Evolutionary conservation across 2,329 filamentous ascomycete genomes (phyloP).

Genomic region (Pseudocercospora musae): DNA sequence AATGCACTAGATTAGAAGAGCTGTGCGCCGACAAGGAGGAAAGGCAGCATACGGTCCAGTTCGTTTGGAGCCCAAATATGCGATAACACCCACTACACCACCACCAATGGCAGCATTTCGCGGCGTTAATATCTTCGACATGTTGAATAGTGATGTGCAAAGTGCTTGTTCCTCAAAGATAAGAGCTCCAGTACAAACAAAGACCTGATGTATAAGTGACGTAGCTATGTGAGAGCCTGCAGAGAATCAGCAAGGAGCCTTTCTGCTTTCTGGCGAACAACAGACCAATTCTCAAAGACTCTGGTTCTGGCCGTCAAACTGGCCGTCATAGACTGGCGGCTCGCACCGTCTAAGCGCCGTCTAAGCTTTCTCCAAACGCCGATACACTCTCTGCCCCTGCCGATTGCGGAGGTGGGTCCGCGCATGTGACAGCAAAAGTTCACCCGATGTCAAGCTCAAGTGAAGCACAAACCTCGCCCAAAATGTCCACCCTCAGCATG

Average conservation of each 20-base stretch:
- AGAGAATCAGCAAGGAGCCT: background rate
- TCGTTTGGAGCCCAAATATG: constrained; percentile 23
- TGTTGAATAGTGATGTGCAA: constrained; percentile 20
- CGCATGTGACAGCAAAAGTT: background rate
- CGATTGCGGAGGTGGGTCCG: constrained; percentile 3
- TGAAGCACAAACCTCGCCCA: background rate
- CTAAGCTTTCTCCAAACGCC: background rate
- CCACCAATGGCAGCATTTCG: constrained; percentile 32
- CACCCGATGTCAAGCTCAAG: background rate
- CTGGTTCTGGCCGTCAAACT: background rate
- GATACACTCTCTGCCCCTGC: background rate
- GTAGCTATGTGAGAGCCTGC: background rate
- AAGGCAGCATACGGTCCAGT: constrained; percentile 6
- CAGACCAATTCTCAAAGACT: background rate
- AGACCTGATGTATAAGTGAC: background rate
- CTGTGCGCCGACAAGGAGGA: background rate
- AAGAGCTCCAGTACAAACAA: background rate
- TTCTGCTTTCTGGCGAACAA: background rate
- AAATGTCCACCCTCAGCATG: background rate
- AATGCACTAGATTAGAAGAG: constrained; percentile 28
- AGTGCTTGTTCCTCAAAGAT: background rate
- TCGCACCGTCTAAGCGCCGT: background rate
- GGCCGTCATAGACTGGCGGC: background rate
- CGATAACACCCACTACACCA: constrained; percentile 25
- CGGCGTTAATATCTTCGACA: constrained; percentile 28